Base-by-base conservation (phyloP, 2,329 filamentous ascomycete genomes). In the Aureobasidium sp. region DNA sequence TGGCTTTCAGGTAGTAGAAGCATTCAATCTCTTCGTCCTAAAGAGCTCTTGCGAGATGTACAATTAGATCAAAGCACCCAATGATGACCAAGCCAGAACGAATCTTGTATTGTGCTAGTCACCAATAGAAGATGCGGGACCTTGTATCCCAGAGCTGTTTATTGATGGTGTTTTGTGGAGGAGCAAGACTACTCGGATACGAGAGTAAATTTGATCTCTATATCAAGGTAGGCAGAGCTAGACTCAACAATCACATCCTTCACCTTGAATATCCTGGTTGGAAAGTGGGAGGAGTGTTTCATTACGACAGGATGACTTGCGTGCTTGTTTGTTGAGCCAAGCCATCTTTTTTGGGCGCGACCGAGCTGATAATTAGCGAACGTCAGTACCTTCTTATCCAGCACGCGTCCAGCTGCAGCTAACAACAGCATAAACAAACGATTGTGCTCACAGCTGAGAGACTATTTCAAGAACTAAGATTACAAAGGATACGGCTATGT, bases 291-390 rank as follows among this genome's bases (percentile, higher is more conserved):
- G n/a, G 17, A 20, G 39, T 57, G 39, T 46, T 32, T 43, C 10
- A 57, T 57, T 57, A 57, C 53, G 53, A 57, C 53, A 57, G 29
- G 8, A 46, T 57, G 53, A 56, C 53, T 37, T 56, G 51, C 36
- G 12, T 8, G n/a, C 39, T 57, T 57, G 55, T 59, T 59, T 59
- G 55, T 59, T 59, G 55, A 59, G 55, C 53, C 52, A 56, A 56
- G 52, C 52, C 37, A 20, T 56, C 13, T 43, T 55, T 55, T 46
- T 27, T 46, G 24, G 43, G 43, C 26, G 37, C 15, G 26, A 41
- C 5, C 36, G 3, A 41, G 51, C 36, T 56, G 37, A 10, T 13
- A 12, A 2, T 26, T 41, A 56, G 13, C 27, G 52, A 56, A 44
- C 39, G 39, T 34, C 32, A 34, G 12, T 1, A 5, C 5, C 39